phyloP scores from a whole-genome alignment of 2,329 filamentous ascomycete genomes.

The Ophiostoma tasmaniense region DNA sequence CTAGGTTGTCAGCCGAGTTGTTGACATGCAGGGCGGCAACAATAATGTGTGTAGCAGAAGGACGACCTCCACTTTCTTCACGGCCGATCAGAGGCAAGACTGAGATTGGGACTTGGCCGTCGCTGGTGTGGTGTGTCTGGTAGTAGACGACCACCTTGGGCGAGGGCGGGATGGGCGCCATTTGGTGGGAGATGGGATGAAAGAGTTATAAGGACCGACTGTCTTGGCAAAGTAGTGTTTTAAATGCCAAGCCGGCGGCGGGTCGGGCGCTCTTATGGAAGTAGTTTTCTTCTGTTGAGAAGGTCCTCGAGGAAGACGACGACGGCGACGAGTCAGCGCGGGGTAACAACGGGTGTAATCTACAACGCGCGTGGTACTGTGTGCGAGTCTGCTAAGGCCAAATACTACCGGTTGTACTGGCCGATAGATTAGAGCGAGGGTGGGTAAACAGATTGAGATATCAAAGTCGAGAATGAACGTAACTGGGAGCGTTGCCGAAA shows the following conservation, averaged over 20 bases:
- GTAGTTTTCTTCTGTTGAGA: neutral
- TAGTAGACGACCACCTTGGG: slow-evolving; percentile 30
- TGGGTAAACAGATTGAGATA: neutral
- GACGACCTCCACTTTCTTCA: neutral
- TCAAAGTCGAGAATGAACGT: neutral
- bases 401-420: neutral
- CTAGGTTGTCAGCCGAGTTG: slow-evolving; percentile 27
- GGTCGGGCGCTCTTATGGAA: neutral
- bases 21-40: slow-evolving; percentile 75
- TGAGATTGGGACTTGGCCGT: slow-evolving; percentile 31
- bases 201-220: neutral
- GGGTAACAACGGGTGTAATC: neutral
- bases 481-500: neutral
- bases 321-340: neutral
- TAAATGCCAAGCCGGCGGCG: neutral
- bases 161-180: slow-evolving; percentile 26
- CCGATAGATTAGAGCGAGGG: neutral
- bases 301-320: neutral
- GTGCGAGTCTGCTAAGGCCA: neutral
- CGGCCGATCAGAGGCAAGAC: slow-evolving; percentile 32
- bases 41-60: slow-evolving; percentile 59
- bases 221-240: neutral
- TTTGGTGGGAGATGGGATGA: neutral
- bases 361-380: neutral
- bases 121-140: slow-evolving; percentile 35